Evolutionary conservation across 1,139 yeast genomes (phyloP).

Genomic region (Casaregolazyma suthepensis): DNA sequence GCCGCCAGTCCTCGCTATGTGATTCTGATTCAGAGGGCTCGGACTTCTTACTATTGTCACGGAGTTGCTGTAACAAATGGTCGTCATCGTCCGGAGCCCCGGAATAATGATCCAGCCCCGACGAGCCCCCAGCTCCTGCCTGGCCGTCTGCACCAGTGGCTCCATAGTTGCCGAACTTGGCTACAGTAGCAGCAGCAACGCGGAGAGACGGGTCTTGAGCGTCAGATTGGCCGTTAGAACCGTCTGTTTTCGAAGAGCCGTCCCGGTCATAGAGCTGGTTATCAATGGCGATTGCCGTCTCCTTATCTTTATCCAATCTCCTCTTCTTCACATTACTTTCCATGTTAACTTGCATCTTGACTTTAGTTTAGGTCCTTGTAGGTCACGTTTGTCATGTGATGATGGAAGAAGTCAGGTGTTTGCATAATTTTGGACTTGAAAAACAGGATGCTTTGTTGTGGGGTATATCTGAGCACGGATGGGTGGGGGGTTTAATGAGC

Average conservation of each 20-base stretch:
- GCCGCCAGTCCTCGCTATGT: slow-evolving; percentile 76
- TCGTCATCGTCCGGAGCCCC: slow-evolving; percentile 4
- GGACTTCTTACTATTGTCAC: slow-evolving; percentile 2
- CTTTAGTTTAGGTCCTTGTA: slow-evolving; percentile 2
- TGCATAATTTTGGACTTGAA: not conserved
- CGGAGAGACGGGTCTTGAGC: not conserved
- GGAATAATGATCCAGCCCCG: not conserved
- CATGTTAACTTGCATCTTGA: slow-evolving; percentile 6
- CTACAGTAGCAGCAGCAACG: not conserved
- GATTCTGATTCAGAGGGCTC: slow-evolving; percentile 34
- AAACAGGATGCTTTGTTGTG: not conserved
- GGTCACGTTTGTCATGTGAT: slow-evolving; percentile 8
- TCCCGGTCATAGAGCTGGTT: slow-evolving; percentile 4
- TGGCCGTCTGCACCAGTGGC: not conserved
- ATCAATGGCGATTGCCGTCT: slow-evolving; percentile 7
- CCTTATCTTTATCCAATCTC: slow-evolving; percentile 5
- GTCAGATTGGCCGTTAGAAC: not conserved
- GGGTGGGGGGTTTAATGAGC: not conserved
- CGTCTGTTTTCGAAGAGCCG: not conserved
- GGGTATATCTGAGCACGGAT: slow-evolving; percentile 1
- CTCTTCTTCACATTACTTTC: slow-evolving; percentile 7
- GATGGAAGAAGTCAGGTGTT: slow-evolving; percentile 8
- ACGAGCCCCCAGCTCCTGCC: not conserved
- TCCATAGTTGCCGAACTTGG: not conserved
- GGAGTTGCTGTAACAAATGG: slow-evolving; percentile 5